Evolutionary conservation across 352 stramenopile genomes (phyloP), one percentile per base, ranked within the genome.

Genomic region (Phytophthora chlamydospora): DNA sequence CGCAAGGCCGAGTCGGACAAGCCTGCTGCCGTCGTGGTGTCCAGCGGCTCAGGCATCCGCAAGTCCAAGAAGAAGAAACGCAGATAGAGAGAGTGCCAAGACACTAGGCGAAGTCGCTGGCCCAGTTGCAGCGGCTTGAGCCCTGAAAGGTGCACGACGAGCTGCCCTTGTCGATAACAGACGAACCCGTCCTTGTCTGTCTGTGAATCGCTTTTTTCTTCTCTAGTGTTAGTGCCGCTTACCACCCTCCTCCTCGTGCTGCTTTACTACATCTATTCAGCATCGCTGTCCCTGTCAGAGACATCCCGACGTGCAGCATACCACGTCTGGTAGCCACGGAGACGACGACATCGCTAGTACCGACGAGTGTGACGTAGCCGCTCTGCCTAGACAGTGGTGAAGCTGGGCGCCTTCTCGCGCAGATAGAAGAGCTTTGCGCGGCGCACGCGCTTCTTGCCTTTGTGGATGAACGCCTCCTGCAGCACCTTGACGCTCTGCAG

Each of bases 401-500:
- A 82, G 50, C 78, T 90, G 33, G 85, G 85, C 27, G 80, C 80
- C 70, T 94, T 94, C 50, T 96, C 84, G 42, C 81, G 76, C 68
- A 97, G 70, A 72, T 97, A 97, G 71, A 95, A 96, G 45, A 97
- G 79, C 58, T 91, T 97, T 65, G 84, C 81, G 55, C 90, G 83
- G 49, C 89, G 85, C 62, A 97, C 88, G 31, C 88, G 81, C 80
- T 97, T 97, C 80, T 95, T 91, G 68, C 89, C 89, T 72, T 94
- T 95, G 69, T 94, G 85, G 71, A 97, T 94, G 70, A 95, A 97
- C 48, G 87, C 89, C 61, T 94, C 68, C 72, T 96, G 71, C 60
- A 97, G 47, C 55, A 97, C 71, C 72, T 93, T 95, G 62, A 97
- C 78, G 54, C 79, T 90, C 69, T 96, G 76, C 48, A 97, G 71